Base-by-base conservation (phyloP, 345 rosid genomes). In the Nasturtium officinale region DNA sequence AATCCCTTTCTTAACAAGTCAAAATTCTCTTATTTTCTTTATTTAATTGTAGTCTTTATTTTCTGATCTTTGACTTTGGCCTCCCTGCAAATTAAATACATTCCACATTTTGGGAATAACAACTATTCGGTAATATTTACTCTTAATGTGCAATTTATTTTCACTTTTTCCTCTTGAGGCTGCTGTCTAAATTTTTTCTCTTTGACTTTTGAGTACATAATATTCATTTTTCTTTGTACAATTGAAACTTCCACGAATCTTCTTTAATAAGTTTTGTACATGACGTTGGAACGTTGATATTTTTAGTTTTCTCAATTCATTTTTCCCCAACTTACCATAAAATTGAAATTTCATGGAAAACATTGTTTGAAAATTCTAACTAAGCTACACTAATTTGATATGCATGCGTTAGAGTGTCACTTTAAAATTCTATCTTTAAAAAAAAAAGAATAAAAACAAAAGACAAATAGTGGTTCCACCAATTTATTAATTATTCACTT, bases 61-160 rank as follows among this genome's bases (percentile, higher is more conserved):
- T n/a, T n/a, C 40, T 75, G 28, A 75, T 48, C 64, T 52, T 75
- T 68, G 78, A 75, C 79, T 75, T 68, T 61, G 28, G 57, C 43
- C 42, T 43, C 48, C 50, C 43, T 75, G 8, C 48, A 61, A 21
- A 60, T 42, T 75, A 51, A 60, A 23, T 51, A 67, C 68, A 42
- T 67, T 66, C 53, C 74, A 75, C 63, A 61, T 60, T 58, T 21
- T 23, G 16, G 25, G 17, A 46, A 60, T 61, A 42, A 67, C 37
- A 42, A 52, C 16, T 67, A 62, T 30, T 75, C 68, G 62, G 68
- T 43, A 40, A 38, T 21, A 52, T 37, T 6, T 40, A 13, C n/a
- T 74, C 10, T 58, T 18, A 66, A 35, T 58, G 54, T 61, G 20
- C 50, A 50, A 51, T 60, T 10, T 38, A 40, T 29, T 69, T 67